phyloP scores from a whole-genome alignment of 2,329 filamentous ascomycete species.

The Sporothrix schenckii region DNA sequence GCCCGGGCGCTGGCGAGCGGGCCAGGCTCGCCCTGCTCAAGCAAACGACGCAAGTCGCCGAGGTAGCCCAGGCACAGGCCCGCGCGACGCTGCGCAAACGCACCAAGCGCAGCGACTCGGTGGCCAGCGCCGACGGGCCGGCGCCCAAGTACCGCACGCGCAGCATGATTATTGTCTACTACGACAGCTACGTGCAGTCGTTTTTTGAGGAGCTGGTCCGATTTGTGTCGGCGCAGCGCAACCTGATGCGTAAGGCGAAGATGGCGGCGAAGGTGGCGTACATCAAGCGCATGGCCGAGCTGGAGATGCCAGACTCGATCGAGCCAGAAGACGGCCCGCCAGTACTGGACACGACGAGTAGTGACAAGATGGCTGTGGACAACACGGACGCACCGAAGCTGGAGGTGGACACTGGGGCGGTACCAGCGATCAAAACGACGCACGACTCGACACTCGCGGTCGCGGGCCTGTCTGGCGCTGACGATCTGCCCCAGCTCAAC shows the following conservation, averaged over 20 bases:
- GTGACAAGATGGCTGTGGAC: neutral
- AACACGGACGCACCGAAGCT: neutral
- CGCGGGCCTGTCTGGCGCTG: conserved; percentile 32
- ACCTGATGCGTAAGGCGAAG: conserved; percentile 83
- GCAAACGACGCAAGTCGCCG: conserved; percentile 30
- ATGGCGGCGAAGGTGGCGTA: conserved; percentile 76
- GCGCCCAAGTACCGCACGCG: conserved; percentile 66
- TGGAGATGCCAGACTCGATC: conserved; percentile 59
- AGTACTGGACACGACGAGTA: neutral
- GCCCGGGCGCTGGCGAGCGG: conserved; percentile 17
- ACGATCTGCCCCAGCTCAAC: conserved; percentile 43
- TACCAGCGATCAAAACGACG: neutral
- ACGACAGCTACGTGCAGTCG: conserved; percentile 83
- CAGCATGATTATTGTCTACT: conserved; percentile 84
- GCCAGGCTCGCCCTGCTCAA: conserved; percentile 30
- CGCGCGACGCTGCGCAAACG: conserved; percentile 55
- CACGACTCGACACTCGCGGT: neutral
- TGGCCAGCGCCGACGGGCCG: conserved; percentile 54
- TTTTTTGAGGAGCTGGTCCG: conserved; percentile 82
- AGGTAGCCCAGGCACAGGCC: conserved; percentile 49
- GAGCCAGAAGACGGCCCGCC: conserved; percentile 45
- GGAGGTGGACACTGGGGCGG: neutral
- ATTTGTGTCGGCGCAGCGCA: conserved; percentile 76
- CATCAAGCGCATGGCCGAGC: conserved; percentile 62
- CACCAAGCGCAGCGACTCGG: conserved; percentile 53